Evolutionary conservation across 1,284 basidiomycete species (phyloP).

Genomic region (Amylostereum areolatum): DNA sequence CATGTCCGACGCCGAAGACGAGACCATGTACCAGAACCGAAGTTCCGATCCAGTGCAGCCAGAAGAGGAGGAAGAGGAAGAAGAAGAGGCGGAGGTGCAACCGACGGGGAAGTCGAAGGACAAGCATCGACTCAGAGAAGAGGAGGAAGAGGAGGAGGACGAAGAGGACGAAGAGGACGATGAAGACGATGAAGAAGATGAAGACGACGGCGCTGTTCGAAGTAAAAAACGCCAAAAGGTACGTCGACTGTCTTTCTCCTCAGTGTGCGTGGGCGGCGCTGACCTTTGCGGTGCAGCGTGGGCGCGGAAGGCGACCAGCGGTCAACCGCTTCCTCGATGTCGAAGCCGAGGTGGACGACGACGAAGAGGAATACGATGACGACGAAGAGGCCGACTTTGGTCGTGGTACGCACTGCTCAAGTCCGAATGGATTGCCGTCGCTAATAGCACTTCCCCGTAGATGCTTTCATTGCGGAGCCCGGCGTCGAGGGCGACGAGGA

Average conservation of each 20-base stretch:
- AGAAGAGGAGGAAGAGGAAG: conserved; percentile 17
- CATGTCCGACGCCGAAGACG: conserved; percentile 22
- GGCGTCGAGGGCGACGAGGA: conserved; percentile 68
- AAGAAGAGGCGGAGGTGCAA: conserved; percentile 12
- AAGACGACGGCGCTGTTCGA: conserved; percentile 30
- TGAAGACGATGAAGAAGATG: conserved; percentile 32
- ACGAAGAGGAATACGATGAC: conserved; percentile 93
- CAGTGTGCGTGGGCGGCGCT: conserved; percentile 8
- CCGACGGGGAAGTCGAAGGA: conserved; percentile 29
- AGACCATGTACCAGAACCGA: conserved; percentile 15
- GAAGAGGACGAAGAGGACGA: conserved; percentile 36
- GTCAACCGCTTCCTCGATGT: conserved; percentile 90
- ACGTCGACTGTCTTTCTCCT: conserved; percentile 7
- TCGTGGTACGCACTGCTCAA: conserved; percentile 52
- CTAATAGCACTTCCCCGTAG: conserved; percentile 40
- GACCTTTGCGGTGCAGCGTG: conserved; percentile 27
- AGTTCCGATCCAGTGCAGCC: conserved; percentile 14
- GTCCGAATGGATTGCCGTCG: too few species aligned
- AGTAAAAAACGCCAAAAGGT: conserved; percentile 57
- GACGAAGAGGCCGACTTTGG: conserved; percentile 67
- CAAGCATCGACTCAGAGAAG: conserved; percentile 24
- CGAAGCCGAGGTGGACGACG: conserved; percentile 90
- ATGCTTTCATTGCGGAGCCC: conserved; percentile 80
- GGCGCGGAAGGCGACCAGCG: conserved; percentile 54
- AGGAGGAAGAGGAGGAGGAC: conserved; percentile 22